Evolutionary conservation across 495 filamentous ascomycete genomes (phyloP), one percentile per base, ranked within the genome.

Genomic region (Tirmania nivea): DNA sequence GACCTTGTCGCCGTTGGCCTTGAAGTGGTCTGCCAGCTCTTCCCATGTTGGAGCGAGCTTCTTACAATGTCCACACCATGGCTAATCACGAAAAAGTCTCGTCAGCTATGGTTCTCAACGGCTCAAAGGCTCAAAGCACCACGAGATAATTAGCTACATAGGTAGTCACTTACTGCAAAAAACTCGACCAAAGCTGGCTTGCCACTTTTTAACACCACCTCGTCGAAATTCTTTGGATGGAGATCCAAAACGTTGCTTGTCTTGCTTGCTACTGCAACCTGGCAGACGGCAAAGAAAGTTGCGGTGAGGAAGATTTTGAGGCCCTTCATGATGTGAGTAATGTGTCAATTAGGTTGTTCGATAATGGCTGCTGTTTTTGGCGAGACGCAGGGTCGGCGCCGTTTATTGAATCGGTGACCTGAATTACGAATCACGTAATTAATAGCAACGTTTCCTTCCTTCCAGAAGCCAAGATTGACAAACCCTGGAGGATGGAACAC

Each of bases 41-140:
- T 97, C 90, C 67, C 90, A 97, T 52, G 90, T 71, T 42, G 90
- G 90, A 19, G 88, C 92, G 10, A 97, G 83, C 56, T 70, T 94
- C 74, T 96, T 96, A 83, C 90, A 97, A 76, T 97, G 86, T 49
- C 92, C 92, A 68, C 92, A 97, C 90, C 90, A 97, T 54, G 90
- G 90, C 49, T 65, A 50, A 45, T 19, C 42, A 14, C 14, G 19
- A 31, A 31, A 31, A 31, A 31, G 25, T 5, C 25, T 31, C 42
- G 42, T 47, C 19, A 47, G 42, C 42, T 19, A 6, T 47, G 25
- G 53, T 48, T n/a, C 49, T 51, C 36, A 52, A 17, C 10, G 36
- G 63, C 19, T 63, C 50, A 25, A 57, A 34, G 4, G 48, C 14
- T 9, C 51, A 35, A 50, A 35, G 10, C n/a, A 11, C 35, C 19